Evolutionary conservation across 1,139 yeast genomes (phyloP).

Genomic region (Wickerhamiella pararugosa): DNA sequence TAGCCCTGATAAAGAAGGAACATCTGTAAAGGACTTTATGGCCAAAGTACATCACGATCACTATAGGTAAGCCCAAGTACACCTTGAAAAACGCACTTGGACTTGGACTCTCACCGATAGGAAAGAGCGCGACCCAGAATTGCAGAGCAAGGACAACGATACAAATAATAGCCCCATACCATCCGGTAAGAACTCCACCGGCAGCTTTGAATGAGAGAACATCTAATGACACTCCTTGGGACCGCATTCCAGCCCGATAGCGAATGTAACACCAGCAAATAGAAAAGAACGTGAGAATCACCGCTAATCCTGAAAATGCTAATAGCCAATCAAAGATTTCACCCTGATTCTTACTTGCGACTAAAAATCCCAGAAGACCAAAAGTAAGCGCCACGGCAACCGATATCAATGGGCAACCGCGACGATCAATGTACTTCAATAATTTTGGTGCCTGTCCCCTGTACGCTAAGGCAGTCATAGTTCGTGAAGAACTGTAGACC

Average conservation of each 20-base stretch:
- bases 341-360: constrained; percentile 55
- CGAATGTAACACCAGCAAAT: not conserved
- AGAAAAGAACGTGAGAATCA: constrained; percentile 54
- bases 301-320: constrained; percentile 65
- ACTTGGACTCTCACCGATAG: constrained; percentile 25
- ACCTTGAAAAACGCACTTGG: constrained; percentile 31
- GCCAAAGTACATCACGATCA: constrained; percentile 33
- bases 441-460: constrained; percentile 65
- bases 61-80: constrained; percentile 40
- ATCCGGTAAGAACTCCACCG: not conserved
- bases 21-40: constrained; percentile 32
- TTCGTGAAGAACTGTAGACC: constrained; percentile 64
- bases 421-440: constrained; percentile 55
- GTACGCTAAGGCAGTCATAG: constrained; percentile 64
- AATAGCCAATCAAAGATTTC: constrained; percentile 64
- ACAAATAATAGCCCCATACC: constrained; percentile 42
- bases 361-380: constrained; percentile 55
- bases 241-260: not conserved
- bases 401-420: constrained; percentile 62
- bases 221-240: not conserved
- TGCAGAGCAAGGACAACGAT: constrained; percentile 39
- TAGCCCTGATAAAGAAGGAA: constrained; percentile 30
- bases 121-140: constrained; percentile 64
- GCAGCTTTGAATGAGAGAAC: not conserved
- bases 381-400: constrained; percentile 38